Conservation (phyloP, 441 rosid species). For the Pelargonium cotyledonis region DNA sequence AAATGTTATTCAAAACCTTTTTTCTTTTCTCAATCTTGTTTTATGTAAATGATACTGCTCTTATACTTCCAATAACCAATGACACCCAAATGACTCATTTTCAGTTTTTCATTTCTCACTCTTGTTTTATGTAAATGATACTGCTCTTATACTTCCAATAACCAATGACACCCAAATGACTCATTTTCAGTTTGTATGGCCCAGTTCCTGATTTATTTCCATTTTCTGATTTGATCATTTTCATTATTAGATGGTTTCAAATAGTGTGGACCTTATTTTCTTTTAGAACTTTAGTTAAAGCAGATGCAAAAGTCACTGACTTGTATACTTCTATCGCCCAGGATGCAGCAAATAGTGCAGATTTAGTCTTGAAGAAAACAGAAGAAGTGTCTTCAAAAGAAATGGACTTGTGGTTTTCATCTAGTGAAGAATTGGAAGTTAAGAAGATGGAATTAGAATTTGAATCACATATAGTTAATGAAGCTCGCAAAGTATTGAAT, state of each 20-base stretch:
- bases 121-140: neutral
- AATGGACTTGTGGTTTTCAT: conserved; percentile 54
- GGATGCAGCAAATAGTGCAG: conserved; percentile 60
- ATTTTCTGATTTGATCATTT: neutral
- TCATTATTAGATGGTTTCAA: neutral
- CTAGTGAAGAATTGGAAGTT: conserved; percentile 51
- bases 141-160: neutral
- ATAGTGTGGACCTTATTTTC: neutral
- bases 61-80: neutral
- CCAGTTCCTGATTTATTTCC: neutral
- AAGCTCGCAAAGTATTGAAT: conserved; percentile 40
- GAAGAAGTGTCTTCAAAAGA: conserved; percentile 37
- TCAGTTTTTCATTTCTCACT: neutral
- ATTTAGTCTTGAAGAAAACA: conserved; percentile 39
- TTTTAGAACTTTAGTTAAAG: neutral
- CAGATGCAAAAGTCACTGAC: neutral
- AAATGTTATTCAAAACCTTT: neutral
- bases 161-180: neutral
- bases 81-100: no score
- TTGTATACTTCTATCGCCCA: conserved; percentile 19
- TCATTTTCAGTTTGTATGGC: neutral
- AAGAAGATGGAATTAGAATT: conserved; percentile 62
- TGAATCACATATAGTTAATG: conserved; percentile 49
- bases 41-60: neutral
- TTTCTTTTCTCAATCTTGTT: neutral